Evolutionary conservation across 176 grass and related monocot species (phyloP).

Genomic region (Chloris gayana): DNA sequence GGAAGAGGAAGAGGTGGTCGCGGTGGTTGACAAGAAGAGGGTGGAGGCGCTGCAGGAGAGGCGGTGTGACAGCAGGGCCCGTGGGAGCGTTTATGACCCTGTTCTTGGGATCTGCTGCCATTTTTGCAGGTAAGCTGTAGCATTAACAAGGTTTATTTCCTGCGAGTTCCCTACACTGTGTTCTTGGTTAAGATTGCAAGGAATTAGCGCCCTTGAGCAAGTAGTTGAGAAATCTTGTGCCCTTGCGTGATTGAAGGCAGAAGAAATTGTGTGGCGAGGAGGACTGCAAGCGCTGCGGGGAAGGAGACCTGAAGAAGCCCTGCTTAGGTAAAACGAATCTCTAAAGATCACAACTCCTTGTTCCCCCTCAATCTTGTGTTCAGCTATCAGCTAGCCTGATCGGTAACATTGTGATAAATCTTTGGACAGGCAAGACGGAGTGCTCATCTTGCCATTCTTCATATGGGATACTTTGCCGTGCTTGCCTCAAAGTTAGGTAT

Average conservation of each 20-base stretch:
- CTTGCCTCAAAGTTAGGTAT: constrained; percentile 87
- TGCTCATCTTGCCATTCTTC: constrained; percentile 85
- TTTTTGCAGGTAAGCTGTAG: constrained; percentile 63
- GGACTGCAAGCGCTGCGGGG: constrained; percentile 73
- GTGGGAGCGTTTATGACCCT: constrained; percentile 75
- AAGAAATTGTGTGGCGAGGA: constrained; percentile 95
- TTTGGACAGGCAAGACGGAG: constrained; percentile 72
- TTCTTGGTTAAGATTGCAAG: neutral
- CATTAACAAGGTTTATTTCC: neutral
- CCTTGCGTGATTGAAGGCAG: constrained; percentile 49
- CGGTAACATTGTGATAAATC: neutral
- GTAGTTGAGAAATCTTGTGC: constrained; percentile 13
- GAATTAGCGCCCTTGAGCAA: neutral
- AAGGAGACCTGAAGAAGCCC: constrained; percentile 59
- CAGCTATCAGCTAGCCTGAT: neutral
- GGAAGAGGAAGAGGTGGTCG: constrained; percentile 14
- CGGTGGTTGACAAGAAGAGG: constrained; percentile 47
- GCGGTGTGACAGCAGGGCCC: constrained; percentile 63
- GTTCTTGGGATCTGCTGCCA: constrained; percentile 90
- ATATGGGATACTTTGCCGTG: constrained; percentile 77
- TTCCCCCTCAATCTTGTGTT: neutral
- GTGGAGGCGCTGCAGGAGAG: constrained; percentile 51
- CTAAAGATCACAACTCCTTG: neutral
- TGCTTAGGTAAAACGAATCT: constrained; percentile 63
- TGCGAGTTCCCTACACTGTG: neutral